Evolutionary conservation across 768 basidiomycete species (phyloP).

Genomic region (Trametes maxima): DNA sequence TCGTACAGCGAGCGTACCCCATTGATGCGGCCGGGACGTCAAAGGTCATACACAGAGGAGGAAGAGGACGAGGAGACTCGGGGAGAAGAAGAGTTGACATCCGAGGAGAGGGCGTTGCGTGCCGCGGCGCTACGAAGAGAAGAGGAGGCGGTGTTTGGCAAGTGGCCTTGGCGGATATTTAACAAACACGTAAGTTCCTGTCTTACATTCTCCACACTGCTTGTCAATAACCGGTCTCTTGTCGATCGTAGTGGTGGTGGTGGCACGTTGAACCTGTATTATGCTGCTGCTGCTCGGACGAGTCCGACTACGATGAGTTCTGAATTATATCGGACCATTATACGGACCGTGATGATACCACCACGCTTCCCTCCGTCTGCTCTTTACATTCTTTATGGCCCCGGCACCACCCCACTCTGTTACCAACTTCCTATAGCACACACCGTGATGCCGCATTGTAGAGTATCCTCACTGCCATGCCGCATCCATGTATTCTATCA

Average conservation of each 20-base stretch:
- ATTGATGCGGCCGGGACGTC: slow-evolving; percentile 36
- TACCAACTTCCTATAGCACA: neutral
- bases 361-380: too few species aligned
- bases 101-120: slow-evolving; percentile 27
- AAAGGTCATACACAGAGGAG: slow-evolving; percentile 24
- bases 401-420: slow-evolving; percentile 10
- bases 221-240: neutral
- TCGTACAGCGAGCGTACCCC: slow-evolving; percentile 42
- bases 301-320: slow-evolving; percentile 54
- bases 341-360: neutral
- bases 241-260: slow-evolving; percentile 74
- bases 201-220: neutral
- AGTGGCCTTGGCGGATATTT: slow-evolving; percentile 68
- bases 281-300: slow-evolving; percentile 57
- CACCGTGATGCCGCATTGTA: slow-evolving; percentile 7
- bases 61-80: slow-evolving; percentile 27
- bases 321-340: neutral
- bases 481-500: slow-evolving; percentile 11
- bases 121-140: slow-evolving; percentile 46
- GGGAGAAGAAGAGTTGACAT: slow-evolving; percentile 20
- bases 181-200: slow-evolving; percentile 62
- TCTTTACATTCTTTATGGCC: too few species aligned
- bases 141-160: slow-evolving; percentile 60
- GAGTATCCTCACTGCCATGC: slow-evolving; percentile 6
- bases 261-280: slow-evolving; percentile 68